Evolutionary conservation across 2,329 filamentous ascomycete genomes (phyloP).

Genomic region (Clonostachys chloroleuca): DNA sequence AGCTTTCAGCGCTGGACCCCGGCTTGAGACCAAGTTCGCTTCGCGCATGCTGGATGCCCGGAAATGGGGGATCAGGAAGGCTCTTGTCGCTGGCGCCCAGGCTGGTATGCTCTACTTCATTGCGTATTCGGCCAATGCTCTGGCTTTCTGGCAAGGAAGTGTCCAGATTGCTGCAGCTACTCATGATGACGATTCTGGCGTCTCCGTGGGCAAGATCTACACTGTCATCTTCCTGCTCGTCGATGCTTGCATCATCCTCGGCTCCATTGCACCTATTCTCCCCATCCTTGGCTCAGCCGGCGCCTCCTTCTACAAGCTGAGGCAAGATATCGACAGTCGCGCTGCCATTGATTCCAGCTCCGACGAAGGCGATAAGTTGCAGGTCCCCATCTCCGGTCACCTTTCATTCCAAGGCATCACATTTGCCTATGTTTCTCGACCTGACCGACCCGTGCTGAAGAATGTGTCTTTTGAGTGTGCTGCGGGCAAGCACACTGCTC

Average conservation of each 20-base stretch:
- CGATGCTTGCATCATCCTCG: slow-evolving; percentile 59
- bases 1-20: slow-evolving; percentile 54
- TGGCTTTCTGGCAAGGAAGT: slow-evolving; percentile 66
- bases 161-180: slow-evolving; percentile 37
- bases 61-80: slow-evolving; percentile 52
- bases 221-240: slow-evolving; percentile 62
- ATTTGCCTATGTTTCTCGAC: slow-evolving; percentile 38
- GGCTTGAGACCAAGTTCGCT: slow-evolving; percentile 56
- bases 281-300: slow-evolving; percentile 56
- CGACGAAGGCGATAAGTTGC: slow-evolving; percentile 32
- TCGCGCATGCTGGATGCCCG: slow-evolving; percentile 43
- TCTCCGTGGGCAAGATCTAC: slow-evolving; percentile 46
- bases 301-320: slow-evolving; percentile 53
- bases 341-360: slow-evolving; percentile 37
- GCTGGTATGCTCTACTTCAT: slow-evolving; percentile 63
- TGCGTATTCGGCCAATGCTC: slow-evolving; percentile 60
- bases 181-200: slow-evolving; percentile 20
- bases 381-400: slow-evolving; percentile 27
- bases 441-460: slow-evolving; percentile 33
- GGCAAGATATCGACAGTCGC: slow-evolving; percentile 49
- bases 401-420: slow-evolving; percentile 34
- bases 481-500: slow-evolving; percentile 45
- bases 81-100: slow-evolving; percentile 50
- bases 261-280: slow-evolving; percentile 58
- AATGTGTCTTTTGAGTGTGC: slow-evolving; percentile 40